phyloP scores from a whole-genome alignment of 2,329 filamentous ascomycete species.

The Nannizzia gypsea region DNA sequence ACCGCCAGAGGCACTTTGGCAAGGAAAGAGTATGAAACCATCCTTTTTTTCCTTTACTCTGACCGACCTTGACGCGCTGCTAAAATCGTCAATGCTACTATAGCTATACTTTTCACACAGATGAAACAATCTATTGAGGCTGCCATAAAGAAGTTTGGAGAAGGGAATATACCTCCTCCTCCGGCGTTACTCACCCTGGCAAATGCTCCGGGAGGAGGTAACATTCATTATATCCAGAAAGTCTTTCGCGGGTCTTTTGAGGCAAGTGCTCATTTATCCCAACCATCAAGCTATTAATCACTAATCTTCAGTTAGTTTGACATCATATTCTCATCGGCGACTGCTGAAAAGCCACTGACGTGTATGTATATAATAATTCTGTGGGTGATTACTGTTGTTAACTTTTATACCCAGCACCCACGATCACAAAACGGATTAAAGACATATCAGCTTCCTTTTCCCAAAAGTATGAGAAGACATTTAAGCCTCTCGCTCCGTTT shows the following conservation, averaged over 20 bases:
- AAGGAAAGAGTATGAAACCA: constrained; percentile 53
- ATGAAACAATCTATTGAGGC: constrained; percentile 53
- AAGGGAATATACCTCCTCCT: constrained; percentile 63
- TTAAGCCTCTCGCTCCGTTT: constrained; percentile 67
- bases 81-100: background rate
- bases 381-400: background rate
- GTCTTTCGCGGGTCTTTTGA: constrained; percentile 79
- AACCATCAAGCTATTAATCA: background rate
- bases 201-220: constrained; percentile 52
- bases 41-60: background rate
- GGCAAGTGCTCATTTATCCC: constrained; percentile 22
- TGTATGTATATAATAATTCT: constrained; percentile 29
- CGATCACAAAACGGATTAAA: constrained; percentile 59
- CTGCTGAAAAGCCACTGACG: constrained; percentile 44
- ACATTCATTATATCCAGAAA: constrained; percentile 82
- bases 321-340: constrained; percentile 73
- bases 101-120: constrained; percentile 47
- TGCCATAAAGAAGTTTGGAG: constrained; percentile 47
- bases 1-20: constrained; percentile 64
- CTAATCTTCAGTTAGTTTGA: constrained; percentile 54
- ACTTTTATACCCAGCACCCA: constrained; percentile 35
- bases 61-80: background rate
- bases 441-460: constrained; percentile 56
- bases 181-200: constrained; percentile 72
- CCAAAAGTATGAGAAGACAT: constrained; percentile 59